Evolutionary conservation across 2,329 filamentous ascomycete species (phyloP).

Genomic region (Talaromyces rugulosus): DNA sequence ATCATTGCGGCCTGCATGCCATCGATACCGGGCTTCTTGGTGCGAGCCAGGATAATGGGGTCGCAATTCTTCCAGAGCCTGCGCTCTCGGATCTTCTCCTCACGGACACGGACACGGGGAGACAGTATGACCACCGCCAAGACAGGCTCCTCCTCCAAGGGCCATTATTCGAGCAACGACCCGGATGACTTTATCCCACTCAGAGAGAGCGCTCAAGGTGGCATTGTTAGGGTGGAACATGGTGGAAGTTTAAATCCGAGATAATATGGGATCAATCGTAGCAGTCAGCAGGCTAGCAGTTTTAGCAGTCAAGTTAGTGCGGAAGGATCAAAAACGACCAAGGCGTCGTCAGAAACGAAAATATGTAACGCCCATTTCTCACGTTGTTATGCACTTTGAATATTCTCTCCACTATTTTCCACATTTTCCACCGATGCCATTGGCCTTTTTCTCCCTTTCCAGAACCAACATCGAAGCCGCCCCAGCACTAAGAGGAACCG

Average conservation of each 20-base stretch:
- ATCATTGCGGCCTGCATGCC: conserved; percentile 1
- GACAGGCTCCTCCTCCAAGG: neutral
- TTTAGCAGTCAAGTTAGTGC: neutral
- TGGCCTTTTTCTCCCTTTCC: neutral
- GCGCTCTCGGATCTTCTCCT: neutral
- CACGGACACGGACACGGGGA: neutral
- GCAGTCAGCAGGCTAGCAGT: neutral
- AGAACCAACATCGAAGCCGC: neutral
- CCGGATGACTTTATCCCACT: neutral
- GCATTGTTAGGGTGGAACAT: neutral
- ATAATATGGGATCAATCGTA: neutral
- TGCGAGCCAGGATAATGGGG: neutral
- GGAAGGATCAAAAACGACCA: too few relatives aligned
- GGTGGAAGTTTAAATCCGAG: neutral
- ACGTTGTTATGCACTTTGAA: neutral
- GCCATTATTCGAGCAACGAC: neutral
- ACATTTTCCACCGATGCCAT: neutral
- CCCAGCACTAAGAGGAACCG: neutral
- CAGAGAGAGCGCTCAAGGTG: neutral
- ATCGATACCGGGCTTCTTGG: neutral
- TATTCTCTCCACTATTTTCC: neutral
- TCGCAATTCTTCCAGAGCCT: conserved; percentile 1
- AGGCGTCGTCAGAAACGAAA: too few relatives aligned
- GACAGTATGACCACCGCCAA: neutral
- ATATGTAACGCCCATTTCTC: neutral